Evolutionary conservation across 1,284 basidiomycete genomes (phyloP).

Genomic region (Moesziomyces globuligerus): DNA sequence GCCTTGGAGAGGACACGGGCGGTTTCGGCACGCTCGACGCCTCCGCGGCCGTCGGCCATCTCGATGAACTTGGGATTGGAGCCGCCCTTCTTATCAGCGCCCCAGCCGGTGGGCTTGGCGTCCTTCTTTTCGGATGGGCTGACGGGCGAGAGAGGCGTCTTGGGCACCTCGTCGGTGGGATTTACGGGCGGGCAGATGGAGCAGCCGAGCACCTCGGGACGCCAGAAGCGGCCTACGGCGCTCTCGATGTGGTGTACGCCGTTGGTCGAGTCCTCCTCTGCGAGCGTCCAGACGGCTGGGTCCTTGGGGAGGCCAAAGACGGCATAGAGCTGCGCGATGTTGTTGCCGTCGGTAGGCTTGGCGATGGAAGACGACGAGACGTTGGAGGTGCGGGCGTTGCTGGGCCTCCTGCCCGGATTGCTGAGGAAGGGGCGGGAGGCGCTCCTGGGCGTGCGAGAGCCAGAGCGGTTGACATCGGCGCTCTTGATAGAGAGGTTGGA

Average conservation of each 20-base stretch:
- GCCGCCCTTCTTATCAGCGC: slow-evolving; percentile 49
- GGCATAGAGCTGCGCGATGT: slow-evolving; percentile 70
- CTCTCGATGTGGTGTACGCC: slow-evolving; percentile 86
- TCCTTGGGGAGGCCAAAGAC: slow-evolving; percentile 71
- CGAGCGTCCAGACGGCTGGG: slow-evolving; percentile 79
- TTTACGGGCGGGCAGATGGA: slow-evolving; percentile 69
- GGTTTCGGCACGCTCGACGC: slow-evolving; percentile 57
- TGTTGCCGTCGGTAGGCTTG: slow-evolving; percentile 55
- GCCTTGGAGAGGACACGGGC: slow-evolving; percentile 60
- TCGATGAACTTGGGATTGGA: slow-evolving; percentile 63
- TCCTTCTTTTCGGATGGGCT: slow-evolving; percentile 32
- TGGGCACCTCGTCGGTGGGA: slow-evolving; percentile 19
- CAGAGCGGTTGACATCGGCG: slow-evolving; percentile 12
- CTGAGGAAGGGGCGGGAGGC: slow-evolving; percentile 19
- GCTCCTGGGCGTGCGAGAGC: slow-evolving; percentile 25
- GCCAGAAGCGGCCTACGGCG: slow-evolving; percentile 90
- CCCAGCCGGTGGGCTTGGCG: slow-evolving; percentile 32
- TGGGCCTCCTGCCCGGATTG: slow-evolving; percentile 15
- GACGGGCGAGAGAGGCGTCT: slow-evolving; percentile 17
- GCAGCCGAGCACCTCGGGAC: slow-evolving; percentile 79
- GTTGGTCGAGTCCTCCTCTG: slow-evolving; percentile 84
- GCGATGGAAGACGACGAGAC: slow-evolving; percentile 12
- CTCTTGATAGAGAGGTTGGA: slow-evolving; percentile 47
- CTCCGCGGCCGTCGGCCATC: slow-evolving; percentile 61
- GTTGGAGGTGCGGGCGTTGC: slow-evolving; percentile 19